Conservation (phyloP, 805 yeast species). For the Pichia paraexigua region DNA sequence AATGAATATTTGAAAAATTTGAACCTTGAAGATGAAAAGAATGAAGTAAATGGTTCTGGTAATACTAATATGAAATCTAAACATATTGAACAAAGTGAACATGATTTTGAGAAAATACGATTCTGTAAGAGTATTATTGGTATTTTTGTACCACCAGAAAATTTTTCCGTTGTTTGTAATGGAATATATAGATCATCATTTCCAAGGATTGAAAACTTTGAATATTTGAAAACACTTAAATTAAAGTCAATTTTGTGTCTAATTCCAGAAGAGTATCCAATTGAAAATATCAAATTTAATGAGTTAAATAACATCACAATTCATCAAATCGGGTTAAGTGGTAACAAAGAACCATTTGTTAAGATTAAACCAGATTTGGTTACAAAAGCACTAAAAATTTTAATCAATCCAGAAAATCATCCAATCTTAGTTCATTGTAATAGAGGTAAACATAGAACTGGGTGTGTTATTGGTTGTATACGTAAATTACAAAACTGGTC, state of each 20-base stretch:
- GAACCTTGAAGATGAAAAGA: neutral
- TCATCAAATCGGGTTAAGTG: conserved; percentile 87
- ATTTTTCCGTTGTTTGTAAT: conserved; percentile 77
- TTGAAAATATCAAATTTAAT: conserved; percentile 60
- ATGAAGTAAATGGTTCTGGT: neutral
- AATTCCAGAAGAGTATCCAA: conserved; percentile 88
- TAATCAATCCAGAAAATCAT: conserved; percentile 78
- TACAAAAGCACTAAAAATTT: conserved; percentile 73
- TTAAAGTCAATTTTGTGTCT: conserved; percentile 74
- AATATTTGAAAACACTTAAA: conserved; percentile 51
- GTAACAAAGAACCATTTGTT: conserved; percentile 92
- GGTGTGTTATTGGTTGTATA: conserved; percentile 90
- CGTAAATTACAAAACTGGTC: conserved; percentile 90
- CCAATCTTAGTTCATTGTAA: conserved; percentile 93
- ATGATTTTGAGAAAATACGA: conserved; percentile 8
- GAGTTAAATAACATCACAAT: conserved; percentile 53
- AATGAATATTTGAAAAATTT: conserved; percentile 13
- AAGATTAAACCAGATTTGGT: conserved; percentile 58
- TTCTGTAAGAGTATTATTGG: conserved; percentile 8
- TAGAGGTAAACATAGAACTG: conserved; percentile 94
- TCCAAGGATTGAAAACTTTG: conserved; percentile 78
- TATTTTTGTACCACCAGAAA: conserved; percentile 67
- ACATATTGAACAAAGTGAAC: conserved; percentile 1
- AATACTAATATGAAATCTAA: neutral
- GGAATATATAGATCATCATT: conserved; percentile 81